Evolutionary conservation across 106 monocot species (phyloP).

Genomic region (Triglochin maritima): DNA sequence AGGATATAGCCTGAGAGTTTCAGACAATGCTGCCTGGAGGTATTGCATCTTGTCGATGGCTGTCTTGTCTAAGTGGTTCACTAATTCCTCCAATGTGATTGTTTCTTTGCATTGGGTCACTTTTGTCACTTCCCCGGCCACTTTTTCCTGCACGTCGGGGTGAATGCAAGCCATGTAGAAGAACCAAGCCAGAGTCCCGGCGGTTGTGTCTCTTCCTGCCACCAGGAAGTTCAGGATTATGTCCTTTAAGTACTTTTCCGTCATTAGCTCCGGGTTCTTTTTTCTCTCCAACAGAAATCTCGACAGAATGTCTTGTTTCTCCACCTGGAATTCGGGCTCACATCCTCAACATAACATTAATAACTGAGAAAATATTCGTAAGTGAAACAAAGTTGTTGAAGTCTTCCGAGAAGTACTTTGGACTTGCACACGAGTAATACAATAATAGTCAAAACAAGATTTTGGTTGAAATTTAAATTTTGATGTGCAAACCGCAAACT

Average conservation of each 20-base stretch:
- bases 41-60: constrained; percentile 7
- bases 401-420: too few relatives aligned
- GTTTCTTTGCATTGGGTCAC: neutral
- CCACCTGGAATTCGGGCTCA: constrained; percentile 4
- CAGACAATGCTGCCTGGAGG: constrained; percentile 13
- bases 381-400: too few relatives aligned
- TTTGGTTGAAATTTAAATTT: neutral
- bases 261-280: constrained; percentile 10
- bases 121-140: constrained; percentile 6
- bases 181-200: constrained; percentile 12
- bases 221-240: constrained; percentile 19
- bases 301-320: constrained; percentile 12
- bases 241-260: constrained; percentile 12
- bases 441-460: neutral
- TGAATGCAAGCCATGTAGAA: constrained; percentile 11
- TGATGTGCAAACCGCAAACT: neutral
- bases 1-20: constrained; percentile 15
- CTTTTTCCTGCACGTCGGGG: constrained; percentile 13
- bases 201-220: constrained; percentile 16
- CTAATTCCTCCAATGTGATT: neutral
- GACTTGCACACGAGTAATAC: too few relatives aligned
- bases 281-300: constrained; percentile 15
- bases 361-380: neutral
- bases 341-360: neutral
- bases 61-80: neutral